A percentile compares a stretch with the other conserved stretches of the same genome.
Evolutionary conservation across 305 asterid species (phyloP).

Genomic region (Stenogyne calaminthoides): DNA sequence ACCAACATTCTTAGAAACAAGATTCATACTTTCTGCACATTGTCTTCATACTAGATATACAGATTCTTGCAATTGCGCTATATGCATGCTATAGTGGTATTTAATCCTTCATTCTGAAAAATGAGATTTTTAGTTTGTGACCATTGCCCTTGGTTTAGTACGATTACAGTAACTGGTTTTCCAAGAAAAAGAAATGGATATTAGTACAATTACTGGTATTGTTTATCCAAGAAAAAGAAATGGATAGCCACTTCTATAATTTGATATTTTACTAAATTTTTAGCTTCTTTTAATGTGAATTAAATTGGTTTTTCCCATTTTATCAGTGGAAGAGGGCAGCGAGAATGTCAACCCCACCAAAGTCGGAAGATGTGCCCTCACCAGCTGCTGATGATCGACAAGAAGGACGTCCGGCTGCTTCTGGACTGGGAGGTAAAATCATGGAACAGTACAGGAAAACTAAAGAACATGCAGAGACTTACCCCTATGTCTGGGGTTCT

Average conservation of each 20-base stretch:
- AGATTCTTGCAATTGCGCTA: not conserved
- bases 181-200: not conserved
- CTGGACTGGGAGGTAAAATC: constrained; percentile 14
- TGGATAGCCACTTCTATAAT: not conserved
- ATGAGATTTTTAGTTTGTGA: not conserved
- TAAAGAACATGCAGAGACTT: constrained; percentile 25
- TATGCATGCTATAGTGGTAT: not conserved
- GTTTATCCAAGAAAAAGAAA: not conserved
- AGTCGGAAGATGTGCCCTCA: constrained; percentile 7
- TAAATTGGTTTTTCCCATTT: not conserved
- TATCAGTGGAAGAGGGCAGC: not conserved
- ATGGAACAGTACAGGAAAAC: constrained; percentile 8
- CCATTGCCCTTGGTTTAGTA: not conserved
- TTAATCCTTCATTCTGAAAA: not conserved
- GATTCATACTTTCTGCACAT: not conserved
- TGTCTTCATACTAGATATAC: not conserved
- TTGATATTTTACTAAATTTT: not conserved
- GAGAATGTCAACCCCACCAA: constrained; percentile 15
- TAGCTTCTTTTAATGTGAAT: not conserved
- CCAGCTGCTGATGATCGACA: not conserved
- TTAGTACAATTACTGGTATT: not conserved
- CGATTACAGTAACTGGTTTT: not conserved
- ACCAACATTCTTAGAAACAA: not conserved
- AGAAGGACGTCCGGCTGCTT: constrained; percentile 16
- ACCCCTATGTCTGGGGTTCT: constrained; percentile 35